Conservation (phyloP, 257 asterid genomes). For the Solanum lycopersicoides region DNA sequence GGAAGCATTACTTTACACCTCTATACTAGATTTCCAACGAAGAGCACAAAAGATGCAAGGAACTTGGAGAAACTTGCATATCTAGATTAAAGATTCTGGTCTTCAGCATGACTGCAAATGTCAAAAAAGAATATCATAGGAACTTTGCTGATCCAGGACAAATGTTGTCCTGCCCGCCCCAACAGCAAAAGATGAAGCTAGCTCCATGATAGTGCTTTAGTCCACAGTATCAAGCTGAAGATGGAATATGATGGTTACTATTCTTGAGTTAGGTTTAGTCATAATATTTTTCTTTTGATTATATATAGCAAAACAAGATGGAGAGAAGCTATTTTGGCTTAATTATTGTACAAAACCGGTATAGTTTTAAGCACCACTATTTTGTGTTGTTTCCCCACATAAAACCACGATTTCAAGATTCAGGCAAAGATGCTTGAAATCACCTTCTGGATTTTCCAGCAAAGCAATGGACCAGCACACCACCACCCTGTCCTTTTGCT, state of each 20-base stretch:
- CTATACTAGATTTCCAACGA: background rate
- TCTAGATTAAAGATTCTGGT: background rate
- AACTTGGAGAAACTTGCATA: background rate
- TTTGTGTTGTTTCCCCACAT: background rate
- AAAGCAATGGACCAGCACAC: constrained; percentile 77
- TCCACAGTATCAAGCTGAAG: background rate
- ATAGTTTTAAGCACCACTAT: background rate
- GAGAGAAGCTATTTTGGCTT: constrained; percentile 1
- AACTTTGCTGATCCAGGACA: background rate
- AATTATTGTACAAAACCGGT: background rate
- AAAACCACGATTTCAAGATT: background rate
- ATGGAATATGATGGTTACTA: background rate
- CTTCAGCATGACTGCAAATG: background rate
- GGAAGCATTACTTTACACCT: background rate
- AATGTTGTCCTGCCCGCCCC: background rate
- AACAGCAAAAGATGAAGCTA: background rate
- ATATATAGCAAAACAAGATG: background rate
- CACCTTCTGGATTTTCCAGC: constrained; percentile 92
- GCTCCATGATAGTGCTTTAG: background rate
- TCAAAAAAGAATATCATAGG: background rate
- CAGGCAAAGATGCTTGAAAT: background rate
- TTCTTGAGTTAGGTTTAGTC: background rate
- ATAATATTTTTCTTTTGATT: background rate
- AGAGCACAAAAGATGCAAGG: background rate
- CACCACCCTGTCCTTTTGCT: constrained; percentile 57